Conservation (phyloP, 192 early-diverging fungal species). For the Chytriomyces confervae region DNA sequence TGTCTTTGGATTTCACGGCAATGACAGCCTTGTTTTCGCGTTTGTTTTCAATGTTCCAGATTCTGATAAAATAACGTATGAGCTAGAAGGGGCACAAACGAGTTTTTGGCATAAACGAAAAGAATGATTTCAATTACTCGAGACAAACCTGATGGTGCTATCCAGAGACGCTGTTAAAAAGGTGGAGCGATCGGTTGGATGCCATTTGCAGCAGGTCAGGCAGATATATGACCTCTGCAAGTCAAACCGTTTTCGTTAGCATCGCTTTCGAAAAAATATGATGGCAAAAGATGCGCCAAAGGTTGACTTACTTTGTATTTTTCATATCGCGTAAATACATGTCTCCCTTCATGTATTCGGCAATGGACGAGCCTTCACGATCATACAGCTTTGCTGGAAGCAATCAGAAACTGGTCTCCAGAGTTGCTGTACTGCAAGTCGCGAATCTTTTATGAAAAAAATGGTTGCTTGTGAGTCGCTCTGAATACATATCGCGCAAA, state of each 20-base stretch:
- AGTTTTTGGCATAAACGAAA: constrained; percentile 60
- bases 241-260: constrained; percentile 64
- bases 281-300: not conserved
- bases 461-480: no score
- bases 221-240: constrained; percentile 79
- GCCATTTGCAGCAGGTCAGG: constrained; percentile 83
- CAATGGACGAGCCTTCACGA: constrained; percentile 73
- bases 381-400: constrained; percentile 80
- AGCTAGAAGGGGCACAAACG: no score
- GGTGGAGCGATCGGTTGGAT: constrained; percentile 64
- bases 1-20: constrained; percentile 71
- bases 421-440: constrained; percentile 77
- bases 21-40: constrained; percentile 78
- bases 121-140: not conserved
- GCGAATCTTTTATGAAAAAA: constrained; percentile 58
- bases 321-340: constrained; percentile 91
- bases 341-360: constrained; percentile 87
- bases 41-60: constrained; percentile 82
- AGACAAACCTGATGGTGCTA: constrained; percentile 69
- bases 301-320: constrained; percentile 61
- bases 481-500: constrained; percentile 44
- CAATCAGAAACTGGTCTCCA: constrained; percentile 81
- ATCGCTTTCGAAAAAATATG: no score
- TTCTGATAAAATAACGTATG: constrained; percentile 59
- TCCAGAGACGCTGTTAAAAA: constrained; percentile 86